Conservation (phyloP, 176 grass and related monocot genomes). For the Stipa capillata region DNA sequence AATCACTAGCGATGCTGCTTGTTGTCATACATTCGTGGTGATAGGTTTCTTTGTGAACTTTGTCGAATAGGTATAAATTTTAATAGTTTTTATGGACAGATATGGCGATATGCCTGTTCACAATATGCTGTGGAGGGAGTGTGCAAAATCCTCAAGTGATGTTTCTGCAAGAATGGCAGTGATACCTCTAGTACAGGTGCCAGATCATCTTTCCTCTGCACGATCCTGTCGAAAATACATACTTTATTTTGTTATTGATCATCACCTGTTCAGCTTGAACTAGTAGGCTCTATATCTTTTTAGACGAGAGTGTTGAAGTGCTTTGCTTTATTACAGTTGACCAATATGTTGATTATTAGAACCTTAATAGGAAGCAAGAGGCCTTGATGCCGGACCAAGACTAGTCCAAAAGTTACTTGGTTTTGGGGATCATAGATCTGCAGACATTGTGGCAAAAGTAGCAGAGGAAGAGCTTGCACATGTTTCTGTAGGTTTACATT, state of each 20-base stretch:
- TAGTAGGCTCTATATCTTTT: background rate
- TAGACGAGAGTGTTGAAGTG: background rate
- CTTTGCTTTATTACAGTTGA: background rate
- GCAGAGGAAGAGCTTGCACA: conserved; percentile 82
- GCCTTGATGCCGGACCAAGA: conserved; percentile 87
- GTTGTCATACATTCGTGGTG: background rate
- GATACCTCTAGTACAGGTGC: conserved; percentile 88
- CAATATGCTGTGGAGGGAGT: conserved; percentile 88
- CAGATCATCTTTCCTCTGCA: background rate
- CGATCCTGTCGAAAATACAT: background rate
- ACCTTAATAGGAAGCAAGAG: conserved; percentile 82
- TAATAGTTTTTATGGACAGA: conserved; percentile 23
- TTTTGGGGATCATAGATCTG: conserved; percentile 68
- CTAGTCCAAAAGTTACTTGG: conserved; percentile 73
- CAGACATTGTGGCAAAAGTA: conserved; percentile 66
- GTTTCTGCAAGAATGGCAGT: conserved; percentile 86
- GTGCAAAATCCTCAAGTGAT: conserved; percentile 69
- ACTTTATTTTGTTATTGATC: background rate
- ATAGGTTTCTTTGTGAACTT: background rate
- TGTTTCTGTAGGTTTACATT: conserved; percentile 75
- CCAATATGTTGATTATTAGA: conserved; percentile 25
- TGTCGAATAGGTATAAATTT: background rate
- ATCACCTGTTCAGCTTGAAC: background rate
- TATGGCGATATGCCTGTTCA: conserved; percentile 95
- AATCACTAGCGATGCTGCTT: background rate